Conservation (phyloP, 1,139 yeast genomes). For the Zygosaccharomyces sapae region DNA sequence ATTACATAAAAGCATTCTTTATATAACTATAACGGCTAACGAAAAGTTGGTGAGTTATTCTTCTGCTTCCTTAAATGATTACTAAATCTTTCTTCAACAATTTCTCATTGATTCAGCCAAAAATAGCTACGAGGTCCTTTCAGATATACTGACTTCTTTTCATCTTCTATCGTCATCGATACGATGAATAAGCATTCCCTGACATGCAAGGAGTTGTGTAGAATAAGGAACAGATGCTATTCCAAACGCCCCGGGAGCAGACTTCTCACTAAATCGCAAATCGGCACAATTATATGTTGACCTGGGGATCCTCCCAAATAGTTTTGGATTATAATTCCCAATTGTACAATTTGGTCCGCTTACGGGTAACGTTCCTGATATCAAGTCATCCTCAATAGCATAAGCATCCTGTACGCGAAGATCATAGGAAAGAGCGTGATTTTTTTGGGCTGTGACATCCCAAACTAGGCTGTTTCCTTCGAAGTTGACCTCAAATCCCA, state of each 20-base stretch:
- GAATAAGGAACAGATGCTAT: slow-evolving; percentile 15
- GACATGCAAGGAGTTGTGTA: slow-evolving; percentile 19
- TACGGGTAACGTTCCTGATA: background rate
- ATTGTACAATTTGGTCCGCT: slow-evolving; percentile 3
- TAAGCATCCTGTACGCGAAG: background rate
- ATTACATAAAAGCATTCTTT: too few species aligned
- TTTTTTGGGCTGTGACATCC: background rate
- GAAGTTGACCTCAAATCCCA: background rate
- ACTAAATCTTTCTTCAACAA: too few species aligned
- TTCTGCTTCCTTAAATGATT: too few species aligned
- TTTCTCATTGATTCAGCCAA: too few species aligned
- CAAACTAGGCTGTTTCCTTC: slow-evolving; percentile 1
- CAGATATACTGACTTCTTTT: background rate
- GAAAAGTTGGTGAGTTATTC: too few species aligned
- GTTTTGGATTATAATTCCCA: slow-evolving; percentile 16
- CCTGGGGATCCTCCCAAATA: slow-evolving; percentile 13
- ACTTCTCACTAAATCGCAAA: slow-evolving; percentile 16
- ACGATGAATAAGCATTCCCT: slow-evolving; percentile 16
- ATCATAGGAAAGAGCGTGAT: slow-evolving; percentile 1
- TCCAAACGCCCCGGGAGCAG: slow-evolving; percentile 14
- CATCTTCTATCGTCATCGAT: slow-evolving; percentile 9
- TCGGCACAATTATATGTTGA: slow-evolving; percentile 12
- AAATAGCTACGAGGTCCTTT: too few species aligned
- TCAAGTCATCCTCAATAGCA: background rate
- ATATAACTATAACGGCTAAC: too few species aligned